A percentile compares a stretch with the other conserved stretches of the same genome.
phyloP scores from a whole-genome alignment of 148 eudicot species.

The Chenopodium suecicum region DNA sequence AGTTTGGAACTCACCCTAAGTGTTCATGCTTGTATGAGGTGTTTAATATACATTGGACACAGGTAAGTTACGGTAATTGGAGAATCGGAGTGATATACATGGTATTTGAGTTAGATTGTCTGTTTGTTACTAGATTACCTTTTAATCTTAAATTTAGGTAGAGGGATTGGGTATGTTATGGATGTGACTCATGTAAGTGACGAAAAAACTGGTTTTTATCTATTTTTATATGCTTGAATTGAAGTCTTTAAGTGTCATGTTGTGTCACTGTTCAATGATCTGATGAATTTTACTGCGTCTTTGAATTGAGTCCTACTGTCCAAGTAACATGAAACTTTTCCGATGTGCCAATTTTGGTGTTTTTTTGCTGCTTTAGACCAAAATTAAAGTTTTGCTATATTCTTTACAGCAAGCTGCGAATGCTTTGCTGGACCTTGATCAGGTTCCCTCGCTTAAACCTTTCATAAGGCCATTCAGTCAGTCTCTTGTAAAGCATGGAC shows the following conservation, averaged over 20 bases:
- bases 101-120: neutral
- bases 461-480: slow-evolving; percentile 50
- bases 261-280: neutral
- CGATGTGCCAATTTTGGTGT: neutral
- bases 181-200: neutral
- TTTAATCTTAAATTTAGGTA: neutral
- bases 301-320: neutral
- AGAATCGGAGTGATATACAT: neutral
- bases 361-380: slow-evolving; percentile 4
- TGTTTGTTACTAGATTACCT: neutral
- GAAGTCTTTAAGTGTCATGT: neutral
- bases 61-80: neutral
- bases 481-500: slow-evolving; percentile 56
- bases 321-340: neutral
- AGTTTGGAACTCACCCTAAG: neutral
- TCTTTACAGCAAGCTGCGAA: slow-evolving; percentile 64
- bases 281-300: neutral
- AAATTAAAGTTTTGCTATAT: slow-evolving; percentile 4
- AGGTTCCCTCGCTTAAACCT: slow-evolving; percentile 43
- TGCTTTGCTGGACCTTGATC: slow-evolving; percentile 56
- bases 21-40: neutral
- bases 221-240: neutral
- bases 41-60: neutral
- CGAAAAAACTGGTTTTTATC: neutral
- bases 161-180: neutral